Evolutionary conservation across 495 filamentous ascomycete species (phyloP).

Genomic region (Penicillium cosmopolitanum): DNA sequence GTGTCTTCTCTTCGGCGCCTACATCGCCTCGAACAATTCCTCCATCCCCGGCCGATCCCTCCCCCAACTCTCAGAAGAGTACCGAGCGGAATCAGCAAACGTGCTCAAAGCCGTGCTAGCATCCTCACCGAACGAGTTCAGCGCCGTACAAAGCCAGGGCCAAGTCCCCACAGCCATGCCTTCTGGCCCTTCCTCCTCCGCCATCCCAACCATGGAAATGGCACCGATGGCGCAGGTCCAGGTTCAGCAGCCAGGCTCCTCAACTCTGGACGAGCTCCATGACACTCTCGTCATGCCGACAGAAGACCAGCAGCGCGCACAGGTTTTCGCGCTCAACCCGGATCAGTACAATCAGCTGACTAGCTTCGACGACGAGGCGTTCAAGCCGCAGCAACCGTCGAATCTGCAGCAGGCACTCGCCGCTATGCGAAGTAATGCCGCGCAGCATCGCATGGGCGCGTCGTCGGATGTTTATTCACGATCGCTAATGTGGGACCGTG

Average conservation of each 20-base stretch:
- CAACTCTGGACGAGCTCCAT: conserved; percentile 74
- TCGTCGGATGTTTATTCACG: conserved; percentile 82
- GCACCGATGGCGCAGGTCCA: conserved; percentile 52
- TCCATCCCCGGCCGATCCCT: conserved; percentile 62
- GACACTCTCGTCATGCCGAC: conserved; percentile 74
- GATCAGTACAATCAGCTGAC: conserved; percentile 90
- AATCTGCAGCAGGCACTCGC: conserved; percentile 85
- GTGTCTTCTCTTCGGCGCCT: conserved; percentile 96
- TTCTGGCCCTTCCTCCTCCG: conserved; percentile 49
- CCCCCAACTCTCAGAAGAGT: conserved; percentile 88
- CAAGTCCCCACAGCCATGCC: conserved; percentile 41
- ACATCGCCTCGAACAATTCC: conserved; percentile 84
- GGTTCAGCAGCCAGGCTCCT: conserved; percentile 48
- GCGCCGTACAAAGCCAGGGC: conserved; percentile 39
- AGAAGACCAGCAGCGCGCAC: conserved; percentile 85
- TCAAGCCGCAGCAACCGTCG: conserved; percentile 49
- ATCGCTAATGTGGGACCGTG: conserved; percentile 91
- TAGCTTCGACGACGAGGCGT: conserved; percentile 51
- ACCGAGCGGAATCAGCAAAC: conserved; percentile 87
- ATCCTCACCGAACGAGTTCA: conserved; percentile 49
- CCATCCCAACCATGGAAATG: conserved; percentile 49
- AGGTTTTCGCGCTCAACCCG: conserved; percentile 81
- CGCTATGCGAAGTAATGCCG: conserved; percentile 73
- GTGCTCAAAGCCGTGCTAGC: conserved; percentile 89
- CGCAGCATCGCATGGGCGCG: conserved; percentile 32